Evolutionary conservation across 805 yeast species (phyloP).

Genomic region (Wickerhamiella vanderwaltii): DNA sequence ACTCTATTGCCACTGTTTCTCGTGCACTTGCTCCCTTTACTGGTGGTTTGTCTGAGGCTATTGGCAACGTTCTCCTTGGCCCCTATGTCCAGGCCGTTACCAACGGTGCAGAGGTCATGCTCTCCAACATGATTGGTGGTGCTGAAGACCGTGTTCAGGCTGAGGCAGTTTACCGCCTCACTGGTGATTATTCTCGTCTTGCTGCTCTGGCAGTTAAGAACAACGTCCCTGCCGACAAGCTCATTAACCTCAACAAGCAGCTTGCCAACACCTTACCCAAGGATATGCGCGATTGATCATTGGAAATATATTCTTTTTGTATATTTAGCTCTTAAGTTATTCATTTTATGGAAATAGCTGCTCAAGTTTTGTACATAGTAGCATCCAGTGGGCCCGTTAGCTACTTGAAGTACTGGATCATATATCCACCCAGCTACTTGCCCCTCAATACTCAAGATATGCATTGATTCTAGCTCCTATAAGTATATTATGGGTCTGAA

Average conservation of each 20-base stretch:
- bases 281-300: no score
- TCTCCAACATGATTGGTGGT: constrained; percentile 21
- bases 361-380: no score
- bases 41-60: constrained; percentile 16
- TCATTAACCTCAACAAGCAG: constrained; percentile 17
- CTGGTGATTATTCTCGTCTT: constrained; percentile 19
- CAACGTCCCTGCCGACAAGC: constrained; percentile 16
- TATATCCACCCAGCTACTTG: no score
- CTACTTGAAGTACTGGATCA: no score
- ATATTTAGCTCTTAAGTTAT: no score
- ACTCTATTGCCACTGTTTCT: constrained; percentile 19
- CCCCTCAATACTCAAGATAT: no score
- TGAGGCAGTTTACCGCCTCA: constrained; percentile 13
- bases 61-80: constrained; percentile 20
- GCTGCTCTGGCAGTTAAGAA: constrained; percentile 15
- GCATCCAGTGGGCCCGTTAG: no score
- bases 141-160: constrained; percentile 15
- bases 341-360: no score
- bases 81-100: constrained; percentile 27
- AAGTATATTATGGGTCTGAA: no score
- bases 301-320: no score
- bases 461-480: no score
- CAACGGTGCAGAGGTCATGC: constrained; percentile 24
- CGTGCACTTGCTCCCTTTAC: constrained; percentile 18
- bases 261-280: constrained; percentile 13